phyloP scores from a whole-genome alignment of 2,329 filamentous ascomycete genomes.

The Stenocarpella maydis region DNA sequence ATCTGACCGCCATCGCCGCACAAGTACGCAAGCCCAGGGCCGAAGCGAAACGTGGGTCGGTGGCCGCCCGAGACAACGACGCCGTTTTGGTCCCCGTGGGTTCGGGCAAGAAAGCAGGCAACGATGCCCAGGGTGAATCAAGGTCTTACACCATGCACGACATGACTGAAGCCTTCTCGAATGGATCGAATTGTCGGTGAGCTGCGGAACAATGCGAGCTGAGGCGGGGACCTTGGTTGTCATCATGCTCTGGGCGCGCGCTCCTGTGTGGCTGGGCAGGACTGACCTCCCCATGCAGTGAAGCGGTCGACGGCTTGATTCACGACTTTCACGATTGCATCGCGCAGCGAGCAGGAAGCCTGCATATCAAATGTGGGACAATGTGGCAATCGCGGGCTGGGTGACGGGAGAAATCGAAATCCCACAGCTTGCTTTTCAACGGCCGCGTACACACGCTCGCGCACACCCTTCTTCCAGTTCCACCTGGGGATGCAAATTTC shows the following conservation, averaged over 20 bases:
- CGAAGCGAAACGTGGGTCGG: conserved; percentile 36
- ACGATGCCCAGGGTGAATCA: conserved; percentile 31
- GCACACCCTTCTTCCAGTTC: neutral
- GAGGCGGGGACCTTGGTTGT: conserved; percentile 21
- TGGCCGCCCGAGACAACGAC: conserved; percentile 34
- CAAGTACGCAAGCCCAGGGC: conserved; percentile 28
- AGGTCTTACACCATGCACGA: conserved; percentile 32
- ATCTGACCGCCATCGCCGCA: conserved; percentile 35
- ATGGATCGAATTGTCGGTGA: conserved; percentile 35
- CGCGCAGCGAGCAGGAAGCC: conserved; percentile 26
- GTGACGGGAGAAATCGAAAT: conserved; percentile 4
- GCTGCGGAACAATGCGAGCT: conserved; percentile 23
- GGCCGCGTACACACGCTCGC: neutral
- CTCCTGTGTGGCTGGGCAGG: conserved; percentile 32
- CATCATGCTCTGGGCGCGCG: conserved; percentile 13
- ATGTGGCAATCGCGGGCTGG: conserved; percentile 28
- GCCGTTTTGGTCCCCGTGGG: conserved; percentile 29
- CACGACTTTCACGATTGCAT: conserved; percentile 30
- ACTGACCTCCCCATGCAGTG: conserved; percentile 6
- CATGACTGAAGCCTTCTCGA: conserved; percentile 31
- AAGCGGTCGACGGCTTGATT: conserved; percentile 23
- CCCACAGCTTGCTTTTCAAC: conserved; percentile 17
- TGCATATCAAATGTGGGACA: conserved; percentile 33
- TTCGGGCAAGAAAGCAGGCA: conserved; percentile 34
- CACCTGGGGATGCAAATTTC: neutral